Conservation (phyloP, 139 green algal genomes). For the Chlorella sp. region DNA sequence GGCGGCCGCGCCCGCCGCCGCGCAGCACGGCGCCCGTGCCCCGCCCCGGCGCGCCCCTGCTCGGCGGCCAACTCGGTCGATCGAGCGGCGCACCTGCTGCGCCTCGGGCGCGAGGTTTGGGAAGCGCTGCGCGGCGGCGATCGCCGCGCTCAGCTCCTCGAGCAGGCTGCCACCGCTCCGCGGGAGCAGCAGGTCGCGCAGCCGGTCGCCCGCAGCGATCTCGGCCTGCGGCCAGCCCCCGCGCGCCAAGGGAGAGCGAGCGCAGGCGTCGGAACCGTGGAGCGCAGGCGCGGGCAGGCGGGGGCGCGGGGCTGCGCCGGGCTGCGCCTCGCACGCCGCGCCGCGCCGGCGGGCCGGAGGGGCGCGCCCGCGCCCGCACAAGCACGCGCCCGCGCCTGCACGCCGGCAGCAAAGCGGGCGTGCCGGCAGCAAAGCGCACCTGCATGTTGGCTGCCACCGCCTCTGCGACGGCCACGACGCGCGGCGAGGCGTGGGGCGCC, state of each 20-base stretch:
- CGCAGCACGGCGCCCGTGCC: too few species aligned
- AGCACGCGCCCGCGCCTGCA: too few species aligned
- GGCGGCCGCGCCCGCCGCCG: too few species aligned
- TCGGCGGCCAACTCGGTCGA: too few species aligned
- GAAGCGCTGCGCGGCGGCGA: constrained; percentile 54
- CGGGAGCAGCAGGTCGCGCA: constrained; percentile 54
- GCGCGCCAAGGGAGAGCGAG: too few species aligned
- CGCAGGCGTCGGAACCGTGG: constrained; percentile 26
- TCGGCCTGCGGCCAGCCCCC: constrained; percentile 38
- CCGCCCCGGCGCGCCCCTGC: too few species aligned
- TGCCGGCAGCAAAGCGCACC: not conserved
- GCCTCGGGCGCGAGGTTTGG: constrained; percentile 56
- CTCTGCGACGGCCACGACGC: constrained; percentile 19
- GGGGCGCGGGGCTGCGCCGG: too few species aligned
- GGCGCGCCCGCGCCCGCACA: too few species aligned
- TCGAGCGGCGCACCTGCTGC: constrained; percentile 33
- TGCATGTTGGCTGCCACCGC: constrained; percentile 12
- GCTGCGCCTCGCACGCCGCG: too few species aligned
- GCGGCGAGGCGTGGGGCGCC: constrained; percentile 23
- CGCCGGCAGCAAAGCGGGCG: too few species aligned
- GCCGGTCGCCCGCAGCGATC: constrained; percentile 49
- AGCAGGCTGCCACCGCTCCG: constrained; percentile 33
- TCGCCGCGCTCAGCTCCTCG: constrained; percentile 47
- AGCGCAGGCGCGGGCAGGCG: too few species aligned
- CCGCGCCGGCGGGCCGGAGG: too few species aligned